Evolutionary conservation across 805 yeast genomes (phyloP).

Genomic region (Ogataea polymorpha): DNA sequence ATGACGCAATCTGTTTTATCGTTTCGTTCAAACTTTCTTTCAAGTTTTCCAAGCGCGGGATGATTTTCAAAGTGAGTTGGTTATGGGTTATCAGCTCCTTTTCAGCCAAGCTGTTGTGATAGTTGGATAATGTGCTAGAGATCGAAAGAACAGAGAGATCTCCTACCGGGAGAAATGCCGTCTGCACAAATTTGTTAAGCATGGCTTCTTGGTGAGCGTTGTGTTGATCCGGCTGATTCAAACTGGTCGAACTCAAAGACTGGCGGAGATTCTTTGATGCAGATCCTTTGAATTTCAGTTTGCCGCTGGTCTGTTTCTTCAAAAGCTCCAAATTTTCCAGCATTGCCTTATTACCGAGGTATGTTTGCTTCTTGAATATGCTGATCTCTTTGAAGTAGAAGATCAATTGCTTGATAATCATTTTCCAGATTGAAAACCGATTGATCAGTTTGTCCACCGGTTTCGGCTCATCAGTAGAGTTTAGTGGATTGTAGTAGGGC

Average conservation of each 20-base stretch:
- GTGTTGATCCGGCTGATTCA: slow-evolving; percentile 22
- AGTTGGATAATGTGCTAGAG: slow-evolving; percentile 30
- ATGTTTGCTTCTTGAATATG: slow-evolving; percentile 47
- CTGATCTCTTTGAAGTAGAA: slow-evolving; percentile 49
- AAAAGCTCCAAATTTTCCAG: slow-evolving; percentile 39
- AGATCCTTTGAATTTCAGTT: slow-evolving; percentile 23
- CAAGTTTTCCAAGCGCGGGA: slow-evolving; percentile 55
- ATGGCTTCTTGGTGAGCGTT: slow-evolving; percentile 13
- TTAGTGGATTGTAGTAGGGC: slow-evolving; percentile 35
- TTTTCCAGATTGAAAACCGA: slow-evolving; percentile 57
- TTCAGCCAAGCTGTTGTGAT: slow-evolving; percentile 35
- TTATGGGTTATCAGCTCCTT: slow-evolving; percentile 50
- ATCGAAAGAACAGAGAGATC: slow-evolving; percentile 38
- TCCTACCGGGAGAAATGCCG: slow-evolving; percentile 38
- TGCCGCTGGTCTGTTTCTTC: slow-evolving; percentile 31
- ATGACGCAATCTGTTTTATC: slow-evolving; percentile 50
- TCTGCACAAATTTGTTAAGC: slow-evolving; percentile 47
- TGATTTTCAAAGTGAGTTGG: slow-evolving; percentile 44
- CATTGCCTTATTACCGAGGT: slow-evolving; percentile 46
- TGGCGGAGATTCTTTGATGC: slow-evolving; percentile 24
- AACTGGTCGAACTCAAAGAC: slow-evolving; percentile 19
- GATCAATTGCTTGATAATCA: slow-evolving; percentile 50
- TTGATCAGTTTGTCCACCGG: slow-evolving; percentile 51
- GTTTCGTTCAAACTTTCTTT: slow-evolving; percentile 51
- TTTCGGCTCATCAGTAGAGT: slow-evolving; percentile 29